Evolutionary conservation across 192 early-diverging fungal species (phyloP).

Genomic region (Coemansia sp.): DNA sequence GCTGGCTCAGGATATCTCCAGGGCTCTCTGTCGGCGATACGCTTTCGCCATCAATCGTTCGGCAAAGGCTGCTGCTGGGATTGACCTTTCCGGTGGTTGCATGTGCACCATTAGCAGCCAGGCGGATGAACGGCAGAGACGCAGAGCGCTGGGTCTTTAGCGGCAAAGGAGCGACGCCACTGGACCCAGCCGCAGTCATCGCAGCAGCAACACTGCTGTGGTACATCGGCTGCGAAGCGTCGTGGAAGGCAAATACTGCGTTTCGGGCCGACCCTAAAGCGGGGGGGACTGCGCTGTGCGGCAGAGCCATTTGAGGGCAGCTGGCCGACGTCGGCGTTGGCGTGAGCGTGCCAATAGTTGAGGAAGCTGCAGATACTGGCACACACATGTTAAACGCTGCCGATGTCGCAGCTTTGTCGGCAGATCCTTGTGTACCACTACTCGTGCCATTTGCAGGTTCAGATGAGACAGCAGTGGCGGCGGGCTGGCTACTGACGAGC

Average conservation of each 20-base stretch:
- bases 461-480: neutral
- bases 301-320: constrained; percentile 10
- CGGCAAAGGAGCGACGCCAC: constrained; percentile 18
- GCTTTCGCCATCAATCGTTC: constrained; percentile 30
- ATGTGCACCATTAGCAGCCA: constrained; percentile 7
- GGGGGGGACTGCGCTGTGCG: constrained; percentile 13
- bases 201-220: constrained; percentile 29
- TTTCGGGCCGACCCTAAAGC: constrained; percentile 20
- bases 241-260: constrained; percentile 37
- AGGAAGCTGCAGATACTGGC: constrained; percentile 39
- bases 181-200: constrained; percentile 16
- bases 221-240: constrained; percentile 12
- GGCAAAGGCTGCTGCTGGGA: constrained; percentile 40
- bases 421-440: neutral
- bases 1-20: neutral
- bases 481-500: neutral
- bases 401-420: neutral
- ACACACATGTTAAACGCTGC: constrained; percentile 18
- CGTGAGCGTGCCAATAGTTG: constrained; percentile 45
- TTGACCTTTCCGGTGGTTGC: constrained; percentile 16
- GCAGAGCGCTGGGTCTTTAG: constrained; percentile 56
- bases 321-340: constrained; percentile 42
- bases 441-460: neutral
- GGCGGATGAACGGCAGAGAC: constrained; percentile 50
- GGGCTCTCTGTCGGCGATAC: constrained; percentile 6